Percentiles rank a stretch among this genome's conserved stretches.
These are phyloP conservation scores for Plenodomus biglobosus DNA, from an alignment of 2,329 filamentous ascomycete genomes.

Conservation along the genomic window DNA sequence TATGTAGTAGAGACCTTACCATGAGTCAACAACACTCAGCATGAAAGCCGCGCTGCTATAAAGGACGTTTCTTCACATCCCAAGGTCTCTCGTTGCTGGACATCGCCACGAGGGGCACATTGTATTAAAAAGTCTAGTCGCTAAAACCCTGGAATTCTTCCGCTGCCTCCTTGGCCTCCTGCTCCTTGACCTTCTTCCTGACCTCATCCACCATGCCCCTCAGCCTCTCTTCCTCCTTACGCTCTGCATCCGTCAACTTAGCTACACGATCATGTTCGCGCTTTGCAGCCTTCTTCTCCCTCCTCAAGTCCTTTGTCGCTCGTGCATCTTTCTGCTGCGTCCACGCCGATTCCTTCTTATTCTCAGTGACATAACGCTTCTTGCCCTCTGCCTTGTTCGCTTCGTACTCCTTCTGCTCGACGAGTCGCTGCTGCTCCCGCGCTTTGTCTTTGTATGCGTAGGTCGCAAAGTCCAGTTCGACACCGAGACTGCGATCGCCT, in stretches of 20 bases:
- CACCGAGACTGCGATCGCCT: constrained; percentile 47
- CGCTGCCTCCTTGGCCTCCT: constrained; percentile 28
- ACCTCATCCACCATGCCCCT: constrained; percentile 38
- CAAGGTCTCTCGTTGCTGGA: too few species aligned
- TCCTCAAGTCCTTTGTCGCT: constrained; percentile 33
- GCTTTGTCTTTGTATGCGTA: constrained; percentile 50
- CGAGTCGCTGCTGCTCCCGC: constrained; percentile 45
- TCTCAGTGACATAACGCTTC: constrained; percentile 28
- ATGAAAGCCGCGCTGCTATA: too few species aligned
- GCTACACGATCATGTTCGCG: constrained; percentile 32
- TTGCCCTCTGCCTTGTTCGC: constrained; percentile 22
- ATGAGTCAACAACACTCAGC: too few species aligned
- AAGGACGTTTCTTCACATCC: too few species aligned
- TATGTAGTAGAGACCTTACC: too few species aligned
- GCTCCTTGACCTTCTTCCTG: constrained; percentile 25
- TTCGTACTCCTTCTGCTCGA: constrained; percentile 37
- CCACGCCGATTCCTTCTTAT: constrained; percentile 37
- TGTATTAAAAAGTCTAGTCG: constrained; percentile 17
- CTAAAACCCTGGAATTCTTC: constrained; percentile 42
- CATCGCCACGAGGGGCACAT: neutral
- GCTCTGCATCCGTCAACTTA: constrained; percentile 32
- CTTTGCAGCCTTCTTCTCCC: constrained; percentile 40
- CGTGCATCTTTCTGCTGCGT: constrained; percentile 42
- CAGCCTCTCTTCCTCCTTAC: constrained; percentile 39
- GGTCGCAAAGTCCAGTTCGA: constrained; percentile 45